phyloP scores from a whole-genome alignment of 2,329 filamentous ascomycete species.

The Trichoderma sp. region DNA sequence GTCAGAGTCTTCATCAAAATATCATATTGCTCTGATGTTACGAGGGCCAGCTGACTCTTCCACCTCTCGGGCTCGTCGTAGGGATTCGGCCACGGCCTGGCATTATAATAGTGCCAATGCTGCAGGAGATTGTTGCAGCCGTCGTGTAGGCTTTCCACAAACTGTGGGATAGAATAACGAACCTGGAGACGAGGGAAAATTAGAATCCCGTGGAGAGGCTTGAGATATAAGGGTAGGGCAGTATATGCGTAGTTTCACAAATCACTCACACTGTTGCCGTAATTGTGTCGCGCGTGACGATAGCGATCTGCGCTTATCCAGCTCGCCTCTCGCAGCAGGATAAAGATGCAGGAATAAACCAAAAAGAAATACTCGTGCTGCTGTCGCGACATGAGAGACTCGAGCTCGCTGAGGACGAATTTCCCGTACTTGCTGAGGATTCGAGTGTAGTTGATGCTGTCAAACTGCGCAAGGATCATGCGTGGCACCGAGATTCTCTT shows the following conservation, averaged over 20 bases:
- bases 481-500: conserved; percentile 41
- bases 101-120: conserved; percentile 52
- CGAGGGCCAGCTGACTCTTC: conserved; percentile 29
- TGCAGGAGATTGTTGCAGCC: conserved; percentile 45
- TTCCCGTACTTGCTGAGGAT: conserved; percentile 36
- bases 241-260: not conserved
- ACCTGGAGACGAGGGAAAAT: conserved; percentile 22
- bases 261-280: conserved; percentile 26
- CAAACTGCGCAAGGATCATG: conserved; percentile 46
- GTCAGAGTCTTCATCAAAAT: conserved; percentile 33
- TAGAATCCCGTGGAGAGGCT: not conserved
- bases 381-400: conserved; percentile 34
- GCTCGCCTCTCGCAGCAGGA: conserved; percentile 43
- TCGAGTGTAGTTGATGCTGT: conserved; percentile 39
- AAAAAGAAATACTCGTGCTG: conserved; percentile 32
- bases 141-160: conserved; percentile 44
- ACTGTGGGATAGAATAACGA: conserved; percentile 39
- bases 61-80: conserved; percentile 29
- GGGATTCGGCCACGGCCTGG: conserved; percentile 27
- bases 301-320: conserved; percentile 40
- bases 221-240: not conserved
- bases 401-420: conserved; percentile 35
- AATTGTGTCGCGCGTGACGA: conserved; percentile 41
- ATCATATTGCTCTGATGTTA: conserved; percentile 33
- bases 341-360: conserved; percentile 40